These are phyloP conservation scores for Fusarium sp. DNA, from an alignment of 2,329 filamentous ascomycete species.

Conservation along the genomic window DNA sequence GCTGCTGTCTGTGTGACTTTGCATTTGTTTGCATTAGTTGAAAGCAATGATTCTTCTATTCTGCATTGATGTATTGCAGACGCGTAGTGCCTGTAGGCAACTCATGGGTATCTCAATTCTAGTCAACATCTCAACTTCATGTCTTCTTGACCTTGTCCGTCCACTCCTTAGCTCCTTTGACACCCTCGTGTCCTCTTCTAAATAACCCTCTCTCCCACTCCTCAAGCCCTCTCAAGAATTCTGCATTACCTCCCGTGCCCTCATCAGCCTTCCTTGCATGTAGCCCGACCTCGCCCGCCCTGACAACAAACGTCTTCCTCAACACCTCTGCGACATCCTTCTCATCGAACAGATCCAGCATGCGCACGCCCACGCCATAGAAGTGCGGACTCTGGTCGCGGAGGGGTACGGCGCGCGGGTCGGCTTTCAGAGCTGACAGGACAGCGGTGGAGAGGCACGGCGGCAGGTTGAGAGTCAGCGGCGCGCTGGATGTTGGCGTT, in stretches of 20 bases:
- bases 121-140: constrained; percentile 36
- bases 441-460: constrained; percentile 82
- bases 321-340: constrained; percentile 79
- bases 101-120: constrained; percentile 45
- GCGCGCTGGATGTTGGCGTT: constrained; percentile 64
- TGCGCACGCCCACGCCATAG: constrained; percentile 85
- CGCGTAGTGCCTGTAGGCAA: constrained; percentile 33
- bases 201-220: constrained; percentile 88
- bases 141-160: constrained; percentile 67
- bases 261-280: constrained; percentile 89
- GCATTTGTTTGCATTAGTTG: too few species aligned
- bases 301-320: constrained; percentile 81
- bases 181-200: constrained; percentile 78
- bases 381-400: constrained; percentile 88
- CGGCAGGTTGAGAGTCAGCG: constrained; percentile 86
- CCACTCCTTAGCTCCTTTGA: constrained; percentile 78
- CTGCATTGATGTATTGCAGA: constrained; percentile 18
- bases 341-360: constrained; percentile 93
- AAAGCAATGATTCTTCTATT: not conserved
- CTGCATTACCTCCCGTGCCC: constrained; percentile 69
- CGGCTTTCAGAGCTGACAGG: constrained; percentile 89
- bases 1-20: not conserved
- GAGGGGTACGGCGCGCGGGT: constrained; percentile 86
- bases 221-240: constrained; percentile 89
- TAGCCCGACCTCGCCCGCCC: constrained; percentile 86